These are phyloP conservation scores for Gelatoporia subvermispora DNA, from an alignment of 768 basidiomycete genomes.

Conservation along the genomic window DNA sequence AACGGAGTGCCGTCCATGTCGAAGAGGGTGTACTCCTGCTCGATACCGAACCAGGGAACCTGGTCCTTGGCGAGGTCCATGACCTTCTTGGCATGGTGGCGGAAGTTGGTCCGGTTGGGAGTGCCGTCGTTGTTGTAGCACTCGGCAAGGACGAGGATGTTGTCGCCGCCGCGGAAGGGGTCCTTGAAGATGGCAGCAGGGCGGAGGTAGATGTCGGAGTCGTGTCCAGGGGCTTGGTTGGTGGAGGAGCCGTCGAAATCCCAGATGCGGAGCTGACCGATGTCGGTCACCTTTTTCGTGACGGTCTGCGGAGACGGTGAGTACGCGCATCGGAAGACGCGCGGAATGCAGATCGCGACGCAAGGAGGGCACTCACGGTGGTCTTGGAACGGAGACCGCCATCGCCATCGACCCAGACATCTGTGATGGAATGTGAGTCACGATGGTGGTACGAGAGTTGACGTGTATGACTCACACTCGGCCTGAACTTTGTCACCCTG, in stretches of 20 bases:
- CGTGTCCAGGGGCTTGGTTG: slow-evolving; percentile 90
- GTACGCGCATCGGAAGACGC: background rate
- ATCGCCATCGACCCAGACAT: slow-evolving; percentile 98
- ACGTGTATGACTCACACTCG: slow-evolving; percentile 55
- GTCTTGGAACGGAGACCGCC: slow-evolving; percentile 95
- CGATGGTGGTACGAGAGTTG: slow-evolving; percentile 5
- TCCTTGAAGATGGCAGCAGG: slow-evolving; percentile 98
- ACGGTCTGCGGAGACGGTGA: slow-evolving; percentile 58
- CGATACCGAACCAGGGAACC: slow-evolving; percentile 95
- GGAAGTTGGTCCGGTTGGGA: slow-evolving; percentile 94
- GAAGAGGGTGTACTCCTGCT: slow-evolving; percentile 99
- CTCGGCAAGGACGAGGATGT: slow-evolving; percentile 95
- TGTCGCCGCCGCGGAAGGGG: slow-evolving; percentile 98
- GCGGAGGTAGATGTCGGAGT: slow-evolving; percentile 98
- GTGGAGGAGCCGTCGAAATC: slow-evolving; percentile 99
- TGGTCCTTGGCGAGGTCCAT: slow-evolving; percentile 86
- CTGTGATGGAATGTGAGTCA: slow-evolving; percentile 38
- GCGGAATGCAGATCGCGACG: background rate
- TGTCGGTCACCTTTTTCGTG: slow-evolving; percentile 77
- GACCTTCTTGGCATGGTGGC: slow-evolving; percentile 88
- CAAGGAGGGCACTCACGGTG: slow-evolving; percentile 49
- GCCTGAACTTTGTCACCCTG: slow-evolving; percentile 95
- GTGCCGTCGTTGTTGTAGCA: slow-evolving; percentile 99
- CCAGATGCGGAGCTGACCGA: slow-evolving; percentile 93
- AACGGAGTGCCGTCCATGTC: slow-evolving; percentile 85